phyloP scores from a whole-genome alignment of 768 basidiomycete species.

The Lentinula lateritia region DNA sequence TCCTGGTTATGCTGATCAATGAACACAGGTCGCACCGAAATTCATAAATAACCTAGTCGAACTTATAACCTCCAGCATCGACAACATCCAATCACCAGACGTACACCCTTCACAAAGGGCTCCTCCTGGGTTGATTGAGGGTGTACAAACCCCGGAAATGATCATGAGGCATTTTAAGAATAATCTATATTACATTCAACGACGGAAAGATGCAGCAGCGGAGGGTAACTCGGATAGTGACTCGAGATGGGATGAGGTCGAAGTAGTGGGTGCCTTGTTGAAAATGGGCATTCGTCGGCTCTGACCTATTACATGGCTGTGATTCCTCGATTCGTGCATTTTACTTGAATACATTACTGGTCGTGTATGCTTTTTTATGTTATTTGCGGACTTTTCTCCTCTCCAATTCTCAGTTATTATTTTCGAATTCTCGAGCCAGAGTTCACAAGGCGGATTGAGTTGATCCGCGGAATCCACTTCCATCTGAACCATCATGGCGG shows the following conservation, averaged over 20 bases:
- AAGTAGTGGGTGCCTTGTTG: conserved; percentile 79
- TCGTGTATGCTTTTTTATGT: neutral
- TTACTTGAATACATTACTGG: neutral
- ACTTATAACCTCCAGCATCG: conserved; percentile 90
- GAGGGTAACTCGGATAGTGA: conserved; percentile 33
- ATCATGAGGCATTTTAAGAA: conserved; percentile 92
- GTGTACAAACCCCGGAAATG: conserved; percentile 90
- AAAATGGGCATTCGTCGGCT: conserved; percentile 77
- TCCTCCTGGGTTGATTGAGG: conserved; percentile 86
- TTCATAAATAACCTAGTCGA: conserved; percentile 97
- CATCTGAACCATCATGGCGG: conserved; percentile 17
- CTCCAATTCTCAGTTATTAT: neutral
- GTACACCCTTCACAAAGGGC: conserved; percentile 86
- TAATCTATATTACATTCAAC: conserved; percentile 77
- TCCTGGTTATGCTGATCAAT: neutral
- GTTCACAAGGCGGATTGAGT: neutral
- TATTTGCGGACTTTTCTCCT: neutral
- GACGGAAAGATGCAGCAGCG: conserved; percentile 53
- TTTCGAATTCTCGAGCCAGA: no score
- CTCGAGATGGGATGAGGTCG: conserved; percentile 79
- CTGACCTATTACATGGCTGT: conserved; percentile 12
- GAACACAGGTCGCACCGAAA: conserved; percentile 77
- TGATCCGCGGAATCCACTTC: neutral
- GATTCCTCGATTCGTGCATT: conserved; percentile 12
- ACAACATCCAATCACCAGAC: conserved; percentile 82